phyloP scores from a whole-genome alignment of 108 stramenopile species.

The Nannochloropsis oceanica region DNA sequence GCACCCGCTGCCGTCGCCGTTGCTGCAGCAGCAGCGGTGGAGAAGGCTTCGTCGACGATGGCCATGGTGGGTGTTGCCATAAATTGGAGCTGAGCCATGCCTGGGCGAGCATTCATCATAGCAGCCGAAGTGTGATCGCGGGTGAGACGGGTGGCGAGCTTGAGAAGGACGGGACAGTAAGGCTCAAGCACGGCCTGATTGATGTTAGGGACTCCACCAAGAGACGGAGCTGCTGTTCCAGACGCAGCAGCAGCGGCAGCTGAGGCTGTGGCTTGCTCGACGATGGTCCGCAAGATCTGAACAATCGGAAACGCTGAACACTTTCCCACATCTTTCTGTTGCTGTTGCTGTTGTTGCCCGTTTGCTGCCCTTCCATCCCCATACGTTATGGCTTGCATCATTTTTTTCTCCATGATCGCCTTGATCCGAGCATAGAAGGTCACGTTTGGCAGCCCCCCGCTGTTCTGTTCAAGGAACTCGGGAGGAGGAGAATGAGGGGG shows the following conservation, averaged over 20 bases:
- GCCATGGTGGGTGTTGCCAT: background rate
- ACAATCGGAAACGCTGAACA: background rate
- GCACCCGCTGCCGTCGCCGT: background rate
- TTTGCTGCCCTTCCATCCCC: background rate
- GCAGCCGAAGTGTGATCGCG: background rate
- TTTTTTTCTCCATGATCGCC: background rate
- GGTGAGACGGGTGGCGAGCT: background rate
- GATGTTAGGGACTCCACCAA: background rate
- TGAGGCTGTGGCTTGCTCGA: background rate
- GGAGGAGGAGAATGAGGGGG: background rate
- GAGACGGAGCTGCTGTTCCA: background rate
- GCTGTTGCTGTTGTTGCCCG: background rate
- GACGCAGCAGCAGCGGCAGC: background rate
- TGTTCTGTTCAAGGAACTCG: background rate
- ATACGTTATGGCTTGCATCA: background rate
- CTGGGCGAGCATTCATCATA: background rate
- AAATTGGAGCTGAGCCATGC: background rate
- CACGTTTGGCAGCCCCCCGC: background rate
- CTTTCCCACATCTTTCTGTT: background rate
- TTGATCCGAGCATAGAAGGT: background rate
- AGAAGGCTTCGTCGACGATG: background rate
- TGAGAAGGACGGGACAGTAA: background rate
- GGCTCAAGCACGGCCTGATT: background rate
- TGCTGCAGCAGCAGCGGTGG: background rate
- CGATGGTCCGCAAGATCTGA: background rate